A percentile compares a stretch with the other conserved stretches of the same genome.
Evolutionary conservation across 352 stramenopile species (phyloP).

Genomic region (Phytophthora uliginosa): DNA sequence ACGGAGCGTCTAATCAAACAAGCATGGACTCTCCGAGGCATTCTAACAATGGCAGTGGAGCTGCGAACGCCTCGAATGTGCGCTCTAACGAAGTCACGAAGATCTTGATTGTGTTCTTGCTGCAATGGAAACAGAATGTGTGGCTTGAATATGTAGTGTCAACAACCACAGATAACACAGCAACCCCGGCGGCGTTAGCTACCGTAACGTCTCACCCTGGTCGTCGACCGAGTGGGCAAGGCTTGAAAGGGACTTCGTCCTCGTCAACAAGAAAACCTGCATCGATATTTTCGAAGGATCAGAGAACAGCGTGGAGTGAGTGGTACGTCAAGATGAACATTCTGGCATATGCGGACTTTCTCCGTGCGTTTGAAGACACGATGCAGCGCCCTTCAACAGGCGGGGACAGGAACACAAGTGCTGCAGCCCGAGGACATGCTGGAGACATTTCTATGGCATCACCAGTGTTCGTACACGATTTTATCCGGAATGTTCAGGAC

Average conservation of each 20-base stretch:
- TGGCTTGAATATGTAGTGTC: slow-evolving; percentile 92
- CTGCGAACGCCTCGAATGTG: slow-evolving; percentile 9
- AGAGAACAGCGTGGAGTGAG: slow-evolving; percentile 66
- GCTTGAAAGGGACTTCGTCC: slow-evolving; percentile 28
- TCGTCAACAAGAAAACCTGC: slow-evolving; percentile 39
- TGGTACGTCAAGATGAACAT: slow-evolving; percentile 92
- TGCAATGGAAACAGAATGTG: slow-evolving; percentile 92
- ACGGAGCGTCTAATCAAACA: slow-evolving; percentile 10
- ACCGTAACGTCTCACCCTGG: slow-evolving; percentile 11
- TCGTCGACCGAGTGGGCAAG: slow-evolving; percentile 36
- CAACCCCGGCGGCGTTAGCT: slow-evolving; percentile 6
- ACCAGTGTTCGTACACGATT: slow-evolving; percentile 75
- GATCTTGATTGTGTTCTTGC: slow-evolving; percentile 82
- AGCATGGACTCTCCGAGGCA: slow-evolving; percentile 13
- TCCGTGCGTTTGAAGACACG: slow-evolving; percentile 84
- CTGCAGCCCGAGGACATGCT: slow-evolving; percentile 1
- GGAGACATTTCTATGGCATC: slow-evolving; percentile 36
- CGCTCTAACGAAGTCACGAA: slow-evolving; percentile 57
- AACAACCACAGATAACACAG: slow-evolving; percentile 62
- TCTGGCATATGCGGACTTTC: slow-evolving; percentile 81
- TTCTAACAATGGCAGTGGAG: slow-evolving; percentile 11
- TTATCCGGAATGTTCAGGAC: slow-evolving; percentile 89
- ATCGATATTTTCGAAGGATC: slow-evolving; percentile 50
- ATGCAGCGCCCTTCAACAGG: slow-evolving; percentile 35
- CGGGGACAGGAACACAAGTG: slow-evolving; percentile 11